Evolutionary conservation across 164 flowering plant genomes (phyloP), one percentile per base, ranked within the genome.

Genomic region (Cinnamomum micranthum): DNA sequence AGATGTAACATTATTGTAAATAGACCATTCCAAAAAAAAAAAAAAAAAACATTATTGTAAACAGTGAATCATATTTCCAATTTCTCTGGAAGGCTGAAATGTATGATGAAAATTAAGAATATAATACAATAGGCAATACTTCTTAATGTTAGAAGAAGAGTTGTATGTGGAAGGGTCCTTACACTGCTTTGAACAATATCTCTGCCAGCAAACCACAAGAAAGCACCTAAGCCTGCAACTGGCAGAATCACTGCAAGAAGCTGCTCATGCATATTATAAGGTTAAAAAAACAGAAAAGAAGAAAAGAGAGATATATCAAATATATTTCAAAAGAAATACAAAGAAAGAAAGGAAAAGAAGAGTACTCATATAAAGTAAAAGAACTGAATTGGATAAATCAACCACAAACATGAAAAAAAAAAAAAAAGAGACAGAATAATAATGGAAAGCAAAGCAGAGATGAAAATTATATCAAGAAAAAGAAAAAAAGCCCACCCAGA

Each of bases 151-250:
- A 33, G 5, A 5, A 67, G 22, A 73, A 33, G 17, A 69, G 47
- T 7, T 66, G 66, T 1, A 74, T 63, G 58, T 60, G 71, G 69
- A 75, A 73, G 70, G 71, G 77, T 75, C 70, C 97, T 89, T 78
- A 95, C 98, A 77, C 78, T 86, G 92, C 84, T 76, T 83, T 88
- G 92, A 77, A 95, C 80, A 14, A 92, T 89, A 83, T 93, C 95
- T 33, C 85, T 81, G 71, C 93, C 88, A 9, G 93, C 97, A 94
- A 97, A 93, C 97, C 99, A 95, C 15, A 93, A 82, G 74, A 93
- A 92, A 74, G 89, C 97, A 77, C 94, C 97, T 71, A 93, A 68
- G 2, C 97, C 99, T 31, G 83, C 81, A 72, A 92, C 79, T 15
- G 99, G 99, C 62, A 93, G 73, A 73, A 95, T 64, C 77, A 92